A percentile compares a stretch with the other conserved stretches of the same genome.
phyloP scores from a whole-genome alignment of 2,329 filamentous ascomycete genomes.

The Atkinsonella hypoxylon region DNA sequence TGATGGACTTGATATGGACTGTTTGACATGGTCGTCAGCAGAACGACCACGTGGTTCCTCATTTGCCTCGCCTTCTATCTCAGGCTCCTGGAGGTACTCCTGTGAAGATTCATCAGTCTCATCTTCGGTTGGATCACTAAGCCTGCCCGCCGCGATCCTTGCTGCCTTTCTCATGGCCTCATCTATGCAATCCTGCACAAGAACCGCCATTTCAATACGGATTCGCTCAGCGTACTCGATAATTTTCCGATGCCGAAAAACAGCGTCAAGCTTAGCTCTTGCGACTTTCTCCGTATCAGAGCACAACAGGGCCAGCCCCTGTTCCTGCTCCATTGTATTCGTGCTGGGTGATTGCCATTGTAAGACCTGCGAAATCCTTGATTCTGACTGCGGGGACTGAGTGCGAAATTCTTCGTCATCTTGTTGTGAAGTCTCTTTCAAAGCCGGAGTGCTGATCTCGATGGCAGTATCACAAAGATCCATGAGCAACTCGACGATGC shows the following conservation, averaged over 20 bases:
- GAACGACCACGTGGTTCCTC: conserved; percentile 9
- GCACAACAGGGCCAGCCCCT: conserved; percentile 77
- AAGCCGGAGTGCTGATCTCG: conserved; percentile 85
- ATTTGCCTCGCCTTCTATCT: conserved; percentile 6
- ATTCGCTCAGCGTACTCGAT: conserved; percentile 95
- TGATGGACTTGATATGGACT: conserved; percentile 29
- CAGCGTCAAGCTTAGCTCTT: conserved; percentile 81
- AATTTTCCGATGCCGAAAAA: conserved; percentile 81
- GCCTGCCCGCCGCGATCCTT: conserved; percentile 70
- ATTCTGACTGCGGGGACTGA: conserved; percentile 92
- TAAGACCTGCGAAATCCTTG: conserved; percentile 81
- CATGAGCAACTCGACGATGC: conserved; percentile 88
- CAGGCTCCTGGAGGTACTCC: conserved; percentile 6
- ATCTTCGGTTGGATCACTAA: conserved; percentile 63
- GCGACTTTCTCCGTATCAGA: conserved; percentile 79
- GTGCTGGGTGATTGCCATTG: conserved; percentile 95
- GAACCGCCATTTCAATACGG: conserved; percentile 79
- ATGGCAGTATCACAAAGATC: conserved; percentile 93
- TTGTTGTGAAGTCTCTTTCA: conserved; percentile 65
- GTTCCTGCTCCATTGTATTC: conserved; percentile 85
- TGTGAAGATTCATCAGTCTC: conserved; percentile 30
- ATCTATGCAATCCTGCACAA: conserved; percentile 92
- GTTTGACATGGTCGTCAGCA: conserved; percentile 4
- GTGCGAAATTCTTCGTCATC: conserved; percentile 70
- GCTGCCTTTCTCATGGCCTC: conserved; percentile 84